Percentiles rank a stretch among this genome's conserved stretches.
These are phyloP conservation scores for Lathyrus oleraceus DNA, from an alignment of 306 rosid species.

Conservation along the genomic window DNA sequence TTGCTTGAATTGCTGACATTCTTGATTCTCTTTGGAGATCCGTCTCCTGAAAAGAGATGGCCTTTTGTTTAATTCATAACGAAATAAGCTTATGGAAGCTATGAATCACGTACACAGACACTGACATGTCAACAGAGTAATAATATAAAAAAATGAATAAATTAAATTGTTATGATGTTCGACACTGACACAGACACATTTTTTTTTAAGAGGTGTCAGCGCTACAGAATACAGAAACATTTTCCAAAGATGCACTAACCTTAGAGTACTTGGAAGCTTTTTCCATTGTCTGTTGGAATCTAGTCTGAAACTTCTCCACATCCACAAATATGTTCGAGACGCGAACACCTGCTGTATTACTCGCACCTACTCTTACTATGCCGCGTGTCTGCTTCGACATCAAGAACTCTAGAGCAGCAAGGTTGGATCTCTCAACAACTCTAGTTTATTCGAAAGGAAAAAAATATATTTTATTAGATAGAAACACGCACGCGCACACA, in stretches of 20 bases:
- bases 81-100: neutral
- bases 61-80: neutral
- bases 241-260: constrained; percentile 38
- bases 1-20: constrained; percentile 77
- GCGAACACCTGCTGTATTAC: constrained; percentile 62
- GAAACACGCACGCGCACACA: neutral
- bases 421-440: constrained; percentile 75
- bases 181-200: no score
- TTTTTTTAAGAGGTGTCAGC: no score
- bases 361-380: constrained; percentile 74
- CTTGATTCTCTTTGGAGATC: constrained; percentile 69
- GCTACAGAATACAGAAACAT: no score
- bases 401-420: constrained; percentile 87
- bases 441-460: constrained; percentile 40
- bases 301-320: constrained; percentile 74
- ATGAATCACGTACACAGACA: no score
- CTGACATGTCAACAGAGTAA: no score
- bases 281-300: constrained; percentile 57
- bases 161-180: no score
- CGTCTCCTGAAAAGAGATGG: constrained; percentile 49
- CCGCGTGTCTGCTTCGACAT: constrained; percentile 98
- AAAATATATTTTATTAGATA: neutral
- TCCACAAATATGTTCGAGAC: constrained; percentile 82
- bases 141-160: no score
- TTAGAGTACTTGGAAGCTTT: constrained; percentile 48